Conservation (phyloP, 179 eudicot species). For the Beta lomatogona region DNA sequence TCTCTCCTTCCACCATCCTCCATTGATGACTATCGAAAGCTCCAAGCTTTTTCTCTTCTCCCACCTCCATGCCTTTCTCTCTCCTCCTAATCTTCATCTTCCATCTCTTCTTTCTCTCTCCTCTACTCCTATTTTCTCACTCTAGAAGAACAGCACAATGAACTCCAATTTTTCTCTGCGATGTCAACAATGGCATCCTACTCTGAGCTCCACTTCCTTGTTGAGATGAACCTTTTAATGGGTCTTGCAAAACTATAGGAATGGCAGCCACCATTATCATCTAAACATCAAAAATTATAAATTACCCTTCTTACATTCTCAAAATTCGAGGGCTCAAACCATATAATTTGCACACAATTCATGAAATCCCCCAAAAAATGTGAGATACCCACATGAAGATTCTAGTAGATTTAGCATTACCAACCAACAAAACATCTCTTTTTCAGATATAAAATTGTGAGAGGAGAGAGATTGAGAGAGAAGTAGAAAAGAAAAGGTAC, state of each 20-base stretch:
- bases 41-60: no score
- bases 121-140: no score
- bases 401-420: conserved; percentile 25
- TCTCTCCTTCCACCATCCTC: no score
- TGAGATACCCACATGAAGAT: conserved; percentile 30
- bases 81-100: no score
- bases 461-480: conserved; percentile 25
- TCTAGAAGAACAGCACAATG: neutral
- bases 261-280: conserved; percentile 86
- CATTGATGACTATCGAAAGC: no score
- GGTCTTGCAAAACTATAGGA: conserved; percentile 27
- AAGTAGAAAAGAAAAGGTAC: conserved; percentile 24
- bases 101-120: no score
- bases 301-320: no score
- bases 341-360: neutral
- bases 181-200: conserved; percentile 75
- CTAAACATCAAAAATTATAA: conserved; percentile 7
- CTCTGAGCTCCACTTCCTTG: conserved; percentile 29
- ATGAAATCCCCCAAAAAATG: conserved; percentile 22
- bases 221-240: conserved; percentile 23
- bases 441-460: neutral
- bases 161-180: conserved; percentile 63
- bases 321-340: neutral
- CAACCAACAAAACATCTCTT: neutral
- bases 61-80: no score